Evolutionary conservation across 1,139 yeast genomes (phyloP), one percentile per base, ranked within the genome.

Genomic region (Diutina catenulata): DNA sequence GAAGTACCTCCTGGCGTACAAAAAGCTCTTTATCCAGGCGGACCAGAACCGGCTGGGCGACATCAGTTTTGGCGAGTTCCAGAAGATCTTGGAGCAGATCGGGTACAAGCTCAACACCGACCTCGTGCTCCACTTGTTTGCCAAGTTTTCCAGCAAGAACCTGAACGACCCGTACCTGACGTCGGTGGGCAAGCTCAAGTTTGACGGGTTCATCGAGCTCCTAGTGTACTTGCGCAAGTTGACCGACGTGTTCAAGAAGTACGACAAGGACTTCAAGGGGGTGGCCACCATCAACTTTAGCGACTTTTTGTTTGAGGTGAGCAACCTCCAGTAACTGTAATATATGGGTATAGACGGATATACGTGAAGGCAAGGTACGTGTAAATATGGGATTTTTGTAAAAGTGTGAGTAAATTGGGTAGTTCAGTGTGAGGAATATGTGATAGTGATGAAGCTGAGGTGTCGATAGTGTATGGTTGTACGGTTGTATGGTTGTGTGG

Each of bases 161-260:
- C 14, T 22, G 10, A 67, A 49, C 47, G 36, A 40, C 38, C 62
- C 42, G 47, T 68, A 46, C 8, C 53, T 55, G 15, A 43, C 54
- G 5, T 47, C 59, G 0, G 60, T 71, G 45, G 78, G 77, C 18
- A 78, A 73, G 45, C 64, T 84, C 54, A 77, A 81, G 44, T 86
- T 84, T 55, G 95, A 86, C 56, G 70, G 77, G 53, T 84, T 84
- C 56, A 87, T 84, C 33, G 94, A 84, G 52, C 68, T 83, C 40
- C 68, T 86, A 47, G 82, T 83, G 25, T 80, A 83, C 67, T 62
- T 84, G 48, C 68, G 86, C 54, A 74, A 83, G 45, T 69, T 82
- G 47, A 83, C 94, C 1, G 88, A 81, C 51, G 68, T 79, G 6
- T 84, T 84, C 62, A 80, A 82, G 52, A 78, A 77, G 52, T 81